A percentile compares a stretch with the other conserved stretches of the same genome.
Evolutionary conservation across 495 filamentous ascomycete genomes (phyloP).

Genomic region (Chaetomidium leptoderma): DNA sequence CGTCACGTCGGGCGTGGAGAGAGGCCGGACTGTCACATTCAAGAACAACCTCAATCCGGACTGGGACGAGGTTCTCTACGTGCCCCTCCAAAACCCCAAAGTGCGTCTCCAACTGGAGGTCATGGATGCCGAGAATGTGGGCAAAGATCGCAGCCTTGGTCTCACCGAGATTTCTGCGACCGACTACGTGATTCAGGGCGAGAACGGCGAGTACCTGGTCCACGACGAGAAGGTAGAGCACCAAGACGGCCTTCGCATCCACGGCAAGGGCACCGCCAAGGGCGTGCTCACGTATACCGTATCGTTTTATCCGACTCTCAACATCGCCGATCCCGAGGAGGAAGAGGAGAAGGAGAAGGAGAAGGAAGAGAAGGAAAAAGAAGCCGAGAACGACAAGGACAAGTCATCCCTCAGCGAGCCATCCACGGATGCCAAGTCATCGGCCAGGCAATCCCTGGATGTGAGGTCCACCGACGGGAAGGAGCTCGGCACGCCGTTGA

Average conservation of each 20-base stretch:
- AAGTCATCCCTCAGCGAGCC: conserved; percentile 5
- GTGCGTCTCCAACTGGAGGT: conserved; percentile 87
- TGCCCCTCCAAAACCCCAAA: conserved; percentile 80
- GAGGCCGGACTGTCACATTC: conserved; percentile 88
- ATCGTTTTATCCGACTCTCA: conserved; percentile 84
- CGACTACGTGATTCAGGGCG: conserved; percentile 74
- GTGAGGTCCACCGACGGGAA: conserved; percentile 20
- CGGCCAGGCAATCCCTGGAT: conserved; percentile 31
- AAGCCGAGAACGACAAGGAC: conserved; percentile 31
- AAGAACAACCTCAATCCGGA: conserved; percentile 92
- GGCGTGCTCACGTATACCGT: conserved; percentile 79
- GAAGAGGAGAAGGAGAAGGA: conserved; percentile 59
- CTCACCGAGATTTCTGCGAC: conserved; percentile 66
- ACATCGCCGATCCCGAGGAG: conserved; percentile 89
- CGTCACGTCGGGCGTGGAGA: conserved; percentile 82
- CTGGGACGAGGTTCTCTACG: conserved; percentile 93
- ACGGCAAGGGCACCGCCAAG: conserved; percentile 64
- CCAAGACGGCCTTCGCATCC: conserved; percentile 58
- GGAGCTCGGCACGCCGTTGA: conserved; percentile 27
- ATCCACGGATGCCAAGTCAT: conserved; percentile 41
- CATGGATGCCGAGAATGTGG: conserved; percentile 91
- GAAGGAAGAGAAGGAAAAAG: conserved; percentile 32
- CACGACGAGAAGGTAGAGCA: conserved; percentile 67
- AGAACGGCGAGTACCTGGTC: conserved; percentile 75
- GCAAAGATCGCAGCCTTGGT: conserved; percentile 82